Evolutionary conservation across 2,329 filamentous ascomycete species (phyloP), one percentile per base, ranked within the genome.

Genomic region (Westerdykella ornata): DNA sequence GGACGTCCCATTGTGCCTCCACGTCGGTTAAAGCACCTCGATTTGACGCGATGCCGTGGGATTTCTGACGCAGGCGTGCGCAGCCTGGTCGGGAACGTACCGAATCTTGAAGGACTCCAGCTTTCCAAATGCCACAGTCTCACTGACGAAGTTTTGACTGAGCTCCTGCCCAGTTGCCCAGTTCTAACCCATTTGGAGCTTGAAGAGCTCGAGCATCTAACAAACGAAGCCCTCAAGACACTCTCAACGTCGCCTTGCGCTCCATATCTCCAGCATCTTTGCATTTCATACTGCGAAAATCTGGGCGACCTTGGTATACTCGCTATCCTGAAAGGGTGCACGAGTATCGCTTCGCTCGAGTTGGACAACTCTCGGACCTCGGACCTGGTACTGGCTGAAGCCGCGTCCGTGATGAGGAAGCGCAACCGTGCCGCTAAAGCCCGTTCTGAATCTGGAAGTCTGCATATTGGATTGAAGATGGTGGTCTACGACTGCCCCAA

Each of bases 291-390:
- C 63, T 98, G 92, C 62, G 90, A 94, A 62, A 81, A 78, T 41
- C 67, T 98, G 2, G 82, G 88, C 17, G 92, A 97, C 59, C 70
- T 73, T 0, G 90, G 90, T 42, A 84, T 96, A 77, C 72, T 95
- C 0, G 85, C 85, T 1, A 72, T 96, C 2, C 73, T 97, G 52
- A 86, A 88, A 57, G 77, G 75, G 20, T 94, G 88, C 63, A 74
- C 76, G 0, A 74, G 70, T 12, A 74, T 97, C 12, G 73, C 73
- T 36, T 85, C 75, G 20, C 70, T 94, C 12, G 86, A 94, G 39
- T 82, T 97, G 74, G 92, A 98, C 69, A 97, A 97, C 63, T 97
- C 90, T 0, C 81, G 85, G 35, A 81, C 95, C 48, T 90, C 87
- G 13, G 88, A 97, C 57, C 76, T 95, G 1, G 82, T 86, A 4